phyloP scores from a whole-genome alignment of 768 basidiomycete genomes.

The Lactifluus echinatus region DNA sequence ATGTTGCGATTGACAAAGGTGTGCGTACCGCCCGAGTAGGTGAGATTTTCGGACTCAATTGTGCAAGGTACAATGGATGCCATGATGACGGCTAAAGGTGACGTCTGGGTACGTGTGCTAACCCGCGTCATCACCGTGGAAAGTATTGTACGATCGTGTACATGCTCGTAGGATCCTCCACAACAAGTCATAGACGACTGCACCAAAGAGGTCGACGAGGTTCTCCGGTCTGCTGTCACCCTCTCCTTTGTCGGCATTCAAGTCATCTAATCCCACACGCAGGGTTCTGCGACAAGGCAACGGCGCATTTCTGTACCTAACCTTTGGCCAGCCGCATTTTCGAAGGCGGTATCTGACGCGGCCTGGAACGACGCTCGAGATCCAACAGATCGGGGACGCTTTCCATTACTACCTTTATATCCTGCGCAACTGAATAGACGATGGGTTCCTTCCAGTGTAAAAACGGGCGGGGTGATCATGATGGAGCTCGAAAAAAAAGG shows the following conservation, averaged over 20 bases:
- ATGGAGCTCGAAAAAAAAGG: not conserved
- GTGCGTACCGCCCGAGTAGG: not conserved
- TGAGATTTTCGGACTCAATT: not conserved
- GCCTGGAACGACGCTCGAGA: conserved; percentile 50
- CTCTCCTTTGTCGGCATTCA: not conserved
- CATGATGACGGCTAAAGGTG: conserved; percentile 76
- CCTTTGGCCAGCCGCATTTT: conserved; percentile 88
- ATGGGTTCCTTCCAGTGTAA: not conserved
- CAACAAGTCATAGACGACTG: conserved; percentile 62
- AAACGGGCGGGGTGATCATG: not conserved
- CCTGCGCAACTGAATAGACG: conserved; percentile 33
- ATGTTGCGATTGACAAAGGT: conserved; percentile 83
- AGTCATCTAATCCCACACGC: not conserved
- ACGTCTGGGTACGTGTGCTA: conserved; percentile 55
- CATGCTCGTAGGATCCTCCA: conserved; percentile 55
- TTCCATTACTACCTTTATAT: conserved; percentile 83
- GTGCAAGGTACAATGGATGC: conserved; percentile 73
- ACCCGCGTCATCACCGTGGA: not conserved
- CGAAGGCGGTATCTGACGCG: conserved; percentile 56
- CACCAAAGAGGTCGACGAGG: conserved; percentile 68
- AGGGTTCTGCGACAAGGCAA: conserved; percentile 56
- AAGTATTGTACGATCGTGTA: not conserved
- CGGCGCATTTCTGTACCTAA: conserved; percentile 68
- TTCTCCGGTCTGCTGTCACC: conserved; percentile 44
- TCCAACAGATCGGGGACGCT: conserved; percentile 64